Evolutionary conservation across 1,284 basidiomycete species (phyloP), one percentile per base, ranked within the genome.

Genomic region (Thelephora terrestris): DNA sequence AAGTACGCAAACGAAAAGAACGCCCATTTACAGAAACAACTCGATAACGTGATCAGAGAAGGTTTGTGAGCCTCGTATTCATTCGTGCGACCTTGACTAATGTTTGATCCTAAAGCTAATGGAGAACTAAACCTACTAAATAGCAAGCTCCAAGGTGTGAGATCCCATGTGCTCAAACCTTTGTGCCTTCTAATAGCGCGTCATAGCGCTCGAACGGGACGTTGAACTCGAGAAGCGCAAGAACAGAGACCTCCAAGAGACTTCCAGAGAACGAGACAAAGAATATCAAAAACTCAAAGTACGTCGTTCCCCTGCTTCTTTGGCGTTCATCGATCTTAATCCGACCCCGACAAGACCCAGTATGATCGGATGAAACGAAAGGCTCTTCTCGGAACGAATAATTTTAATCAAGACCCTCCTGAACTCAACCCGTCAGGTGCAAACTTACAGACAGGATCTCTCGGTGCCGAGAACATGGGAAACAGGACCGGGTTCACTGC

Each of bases 201-300:
- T 39, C 20, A 17, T 32, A 90, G 88, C 82, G 47, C 62, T 86
- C 37, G 82, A 87, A 61, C 78, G 78, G 25, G 89, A 91, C 54
- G 70, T 91, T 37, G 88, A 90, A 56, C 54, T 82, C 18, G 88
- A 91, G 63, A 74, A 82, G 16, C 73, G 85, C 16, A 86, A 81
- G 58, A 70, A 76, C 18, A 73, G 78, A 12, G 85, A 88, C 25
- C 58, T 85, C 17, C 85, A 88, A 58, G 87, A 91, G 36, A 67
- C 75, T 1, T 71, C 82, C 5, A 75, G 78, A 56, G 85, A 88
- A 55, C 75, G 81, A 56, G 87, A 90, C 55, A 89, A 85, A 57
- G 89, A 91, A 55, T 91, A 91, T 58, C 82, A 85, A 50, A 91
- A 88, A 60, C 75, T 91, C 46, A 90, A 90, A 71, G 88, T 78